A percentile compares a stretch with the other conserved stretches of the same genome.
These are phyloP conservation scores for Tetracentron sinense DNA, from an alignment of 164 flowering plant genomes.

Conservation along the genomic window DNA sequence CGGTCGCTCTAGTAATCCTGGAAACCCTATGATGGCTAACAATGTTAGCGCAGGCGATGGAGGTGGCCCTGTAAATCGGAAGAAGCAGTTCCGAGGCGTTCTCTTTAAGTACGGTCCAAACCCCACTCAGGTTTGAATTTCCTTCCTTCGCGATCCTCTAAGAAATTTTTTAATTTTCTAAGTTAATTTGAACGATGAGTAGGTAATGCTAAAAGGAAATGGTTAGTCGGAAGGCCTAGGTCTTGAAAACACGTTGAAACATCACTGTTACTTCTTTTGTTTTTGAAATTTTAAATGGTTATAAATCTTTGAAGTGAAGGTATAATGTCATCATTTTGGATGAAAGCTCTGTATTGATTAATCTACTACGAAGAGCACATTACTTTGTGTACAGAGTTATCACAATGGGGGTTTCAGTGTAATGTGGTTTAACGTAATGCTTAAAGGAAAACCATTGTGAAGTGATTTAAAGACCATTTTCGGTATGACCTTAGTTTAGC, in stretches of 20 bases:
- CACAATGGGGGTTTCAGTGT: not conserved
- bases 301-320: not conserved
- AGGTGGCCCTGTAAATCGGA: conserved; percentile 42
- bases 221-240: not conserved
- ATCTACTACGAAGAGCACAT: not conserved
- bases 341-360: not conserved
- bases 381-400: not conserved
- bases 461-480: too few relatives aligned
- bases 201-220: not conserved
- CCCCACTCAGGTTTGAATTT: conserved; percentile 53
- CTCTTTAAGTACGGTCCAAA: conserved; percentile 88
- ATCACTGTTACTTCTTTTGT: not conserved
- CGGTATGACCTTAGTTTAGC: too few relatives aligned
- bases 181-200: not conserved
- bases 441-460: too few relatives aligned
- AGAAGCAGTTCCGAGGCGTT: conserved; percentile 67
- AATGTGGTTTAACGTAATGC: not conserved
- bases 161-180: too few relatives aligned
- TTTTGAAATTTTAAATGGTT: not conserved
- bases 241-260: not conserved
- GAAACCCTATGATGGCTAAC: conserved; percentile 28
- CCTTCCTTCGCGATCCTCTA: not conserved
- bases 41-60: conserved; percentile 22
- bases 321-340: not conserved
- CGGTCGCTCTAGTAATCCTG: conserved; percentile 44